A percentile compares a stretch with the other conserved stretches of the same genome.
phyloP scores from a whole-genome alignment of 2,329 filamentous ascomycete genomes.

The Dothideomycetes sp. region DNA sequence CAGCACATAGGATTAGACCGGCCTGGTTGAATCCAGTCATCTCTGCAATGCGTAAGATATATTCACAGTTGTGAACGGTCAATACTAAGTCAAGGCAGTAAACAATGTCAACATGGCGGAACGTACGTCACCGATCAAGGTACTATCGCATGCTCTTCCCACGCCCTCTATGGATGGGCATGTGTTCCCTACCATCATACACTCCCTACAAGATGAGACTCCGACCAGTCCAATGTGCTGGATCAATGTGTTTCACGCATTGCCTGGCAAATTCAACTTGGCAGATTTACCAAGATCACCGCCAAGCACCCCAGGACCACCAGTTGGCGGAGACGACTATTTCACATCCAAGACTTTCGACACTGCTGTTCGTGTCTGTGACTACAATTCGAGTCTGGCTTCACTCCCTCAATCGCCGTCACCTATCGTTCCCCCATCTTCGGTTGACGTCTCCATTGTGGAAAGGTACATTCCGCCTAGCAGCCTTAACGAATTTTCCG shows the following conservation, averaged over 20 bases:
- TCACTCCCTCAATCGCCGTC: slow-evolving; percentile 40
- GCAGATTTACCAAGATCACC: slow-evolving; percentile 53
- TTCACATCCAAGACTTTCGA: slow-evolving; percentile 52
- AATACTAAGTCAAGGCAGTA: background rate
- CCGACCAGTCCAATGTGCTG: slow-evolving; percentile 42
- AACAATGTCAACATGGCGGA: background rate
- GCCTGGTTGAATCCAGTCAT: slow-evolving; percentile 19
- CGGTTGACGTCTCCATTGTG: slow-evolving; percentile 49
- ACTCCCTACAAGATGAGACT: slow-evolving; percentile 42
- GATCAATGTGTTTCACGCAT: slow-evolving; percentile 54
- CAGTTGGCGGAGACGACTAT: slow-evolving; percentile 45
- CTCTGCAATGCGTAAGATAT: slow-evolving; percentile 17
- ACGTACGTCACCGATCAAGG: slow-evolving; percentile 31
- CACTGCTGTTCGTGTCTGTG: slow-evolving; percentile 47
- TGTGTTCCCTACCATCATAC: slow-evolving; percentile 44
- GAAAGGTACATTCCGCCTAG: slow-evolving; percentile 57
- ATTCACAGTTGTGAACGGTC: background rate
- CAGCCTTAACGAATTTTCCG: slow-evolving; percentile 44
- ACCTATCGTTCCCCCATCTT: slow-evolving; percentile 48
- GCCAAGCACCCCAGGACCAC: slow-evolving; percentile 44
- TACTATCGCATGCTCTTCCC: slow-evolving; percentile 51
- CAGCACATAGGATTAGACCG: background rate
- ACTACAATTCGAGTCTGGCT: slow-evolving; percentile 44
- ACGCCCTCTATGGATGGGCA: slow-evolving; percentile 39
- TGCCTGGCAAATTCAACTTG: slow-evolving; percentile 50